phyloP scores from a whole-genome alignment of 2,329 filamentous ascomycete genomes.

The Aureobasidium sp. region DNA sequence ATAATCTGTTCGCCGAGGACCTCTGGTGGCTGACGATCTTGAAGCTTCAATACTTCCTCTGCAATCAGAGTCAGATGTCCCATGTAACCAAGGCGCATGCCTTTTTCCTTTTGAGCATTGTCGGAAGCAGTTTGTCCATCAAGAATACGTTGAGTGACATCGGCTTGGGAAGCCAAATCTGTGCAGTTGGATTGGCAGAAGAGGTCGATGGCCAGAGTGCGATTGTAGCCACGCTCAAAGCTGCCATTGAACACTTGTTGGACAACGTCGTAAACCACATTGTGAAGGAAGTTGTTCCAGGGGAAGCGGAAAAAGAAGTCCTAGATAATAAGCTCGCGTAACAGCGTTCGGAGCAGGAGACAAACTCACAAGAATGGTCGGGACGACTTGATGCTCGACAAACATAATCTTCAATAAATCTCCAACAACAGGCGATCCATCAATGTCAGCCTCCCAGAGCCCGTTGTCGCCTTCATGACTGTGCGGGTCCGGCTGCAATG shows the following conservation, averaged over 20 bases:
- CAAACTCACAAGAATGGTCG: constrained; percentile 77
- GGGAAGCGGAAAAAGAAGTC: constrained; percentile 98
- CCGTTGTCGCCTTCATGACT: constrained; percentile 14
- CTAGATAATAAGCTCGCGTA: constrained; percentile 38
- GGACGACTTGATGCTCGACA: constrained; percentile 87
- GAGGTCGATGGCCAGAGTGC: constrained; percentile 79
- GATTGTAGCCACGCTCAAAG: constrained; percentile 93
- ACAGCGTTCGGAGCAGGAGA: neutral
- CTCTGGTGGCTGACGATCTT: constrained; percentile 85
- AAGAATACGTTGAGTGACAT: constrained; percentile 86
- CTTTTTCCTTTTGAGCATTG: constrained; percentile 71
- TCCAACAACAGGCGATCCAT: constrained; percentile 75
- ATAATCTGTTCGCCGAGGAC: constrained; percentile 75
- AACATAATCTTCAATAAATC: constrained; percentile 95
- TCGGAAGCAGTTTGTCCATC: constrained; percentile 84
- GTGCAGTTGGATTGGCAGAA: constrained; percentile 43
- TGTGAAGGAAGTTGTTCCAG: constrained; percentile 99
- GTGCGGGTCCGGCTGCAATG: constrained; percentile 18
- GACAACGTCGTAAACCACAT: constrained; percentile 97
- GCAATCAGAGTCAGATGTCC: constrained; percentile 94
- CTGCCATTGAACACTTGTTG: constrained; percentile 98
- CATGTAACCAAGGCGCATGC: constrained; percentile 96
- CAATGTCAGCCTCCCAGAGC: constrained; percentile 50
- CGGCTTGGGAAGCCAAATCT: constrained; percentile 57
- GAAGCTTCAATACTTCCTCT: constrained; percentile 98